Evolutionary conservation across 2,329 filamentous ascomycete species (phyloP), one percentile per base, ranked within the genome.

Genomic region (Fusarium sp.): DNA sequence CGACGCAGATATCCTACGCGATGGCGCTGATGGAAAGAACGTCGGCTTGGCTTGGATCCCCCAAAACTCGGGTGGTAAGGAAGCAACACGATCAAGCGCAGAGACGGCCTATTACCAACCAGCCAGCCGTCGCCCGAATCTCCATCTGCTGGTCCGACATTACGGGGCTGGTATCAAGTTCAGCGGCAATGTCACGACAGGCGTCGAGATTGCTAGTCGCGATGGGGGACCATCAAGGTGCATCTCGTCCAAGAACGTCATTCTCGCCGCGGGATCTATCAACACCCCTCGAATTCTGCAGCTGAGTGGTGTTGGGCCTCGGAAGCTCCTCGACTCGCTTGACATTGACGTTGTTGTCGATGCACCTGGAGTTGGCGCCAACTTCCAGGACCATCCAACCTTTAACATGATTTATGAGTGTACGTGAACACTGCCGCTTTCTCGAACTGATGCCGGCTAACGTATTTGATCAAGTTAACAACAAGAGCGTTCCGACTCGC

Each of bases 221-320:
- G 56, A 58, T 2, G 56, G 65, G 7, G 62, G 52, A 0, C 9
- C 9, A 29, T 58, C 35, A 10, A 65, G 38, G 33, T 68, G 61
- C 25, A 35, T 68, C 18, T 54, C 45, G 67, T 76, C 52, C 69
- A 68, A 35, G 65, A 64, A 80, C 54, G 47, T 16, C 33, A 84
- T 79, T 6, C 74, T 85, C 6, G 79, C 78, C 0, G 78, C 80
- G 2, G 89, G 89, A 10, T 82, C 86, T 0, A 88, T 88, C 80
- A 88, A 90, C 77, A 88, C 87, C 1, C 88, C 89, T 1, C 86
- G 89, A 40, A 79, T 92, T 1, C 85, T 92, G 5, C 89, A 89
- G 75, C 83, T 90, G 2, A 88, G 85, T 18, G 90, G 90, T 31
- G 84, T 92, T 31, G 90, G 90, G 3, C 86, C 86, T 1, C 74